Evolutionary conservation across 805 yeast species (phyloP), one percentile per base, ranked within the genome.

Genomic region (Komagataella kurtzmanii): DNA sequence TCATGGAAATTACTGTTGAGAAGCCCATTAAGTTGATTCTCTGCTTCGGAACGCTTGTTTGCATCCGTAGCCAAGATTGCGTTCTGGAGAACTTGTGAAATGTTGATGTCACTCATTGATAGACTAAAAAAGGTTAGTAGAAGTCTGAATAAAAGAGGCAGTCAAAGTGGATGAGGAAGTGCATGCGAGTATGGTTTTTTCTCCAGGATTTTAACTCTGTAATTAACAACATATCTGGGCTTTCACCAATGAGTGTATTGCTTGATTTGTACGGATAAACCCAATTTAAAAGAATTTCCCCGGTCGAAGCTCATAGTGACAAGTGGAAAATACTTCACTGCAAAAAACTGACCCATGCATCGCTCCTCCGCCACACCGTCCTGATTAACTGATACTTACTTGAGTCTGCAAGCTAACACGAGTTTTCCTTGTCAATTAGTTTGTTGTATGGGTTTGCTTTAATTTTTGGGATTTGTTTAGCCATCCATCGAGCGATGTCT

Each of bases 1-100:
- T 80, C 82, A 47, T 79, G 81, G 71, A 87, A 91, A 67, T 87
- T 83, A 55, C 80, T 85, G 58, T 76, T 74, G 14, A 95, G 85
- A 21, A 88, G 78, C 50, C 76, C 75, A 58, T 74, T 73, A 60
- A 91, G 77, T 66, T 87, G 86, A 46, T 78, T 72, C 67, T 88
- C 96, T 54, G 97, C 96, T 56, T 79, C 77, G 46, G 80, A 68
- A 69, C 97, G 81, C 58, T 78, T 75, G 53, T 70, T 67, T 44
- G 83, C 81, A 65, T 86, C 80, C 19, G 83, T 77, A 62, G 76
- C 78, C 59, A 85, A 70, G 63, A 89, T 79, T 54, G 96, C 95
- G 60, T 82, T 81, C 64, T 88, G 95, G 61, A 89, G 78, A 55
- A 85, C 40, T 30, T 30, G 40, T 30, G 40, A 30, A 8, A 30